Base-by-base conservation (phyloP, 345 rosid genomes). In the Populus pruinosa region DNA sequence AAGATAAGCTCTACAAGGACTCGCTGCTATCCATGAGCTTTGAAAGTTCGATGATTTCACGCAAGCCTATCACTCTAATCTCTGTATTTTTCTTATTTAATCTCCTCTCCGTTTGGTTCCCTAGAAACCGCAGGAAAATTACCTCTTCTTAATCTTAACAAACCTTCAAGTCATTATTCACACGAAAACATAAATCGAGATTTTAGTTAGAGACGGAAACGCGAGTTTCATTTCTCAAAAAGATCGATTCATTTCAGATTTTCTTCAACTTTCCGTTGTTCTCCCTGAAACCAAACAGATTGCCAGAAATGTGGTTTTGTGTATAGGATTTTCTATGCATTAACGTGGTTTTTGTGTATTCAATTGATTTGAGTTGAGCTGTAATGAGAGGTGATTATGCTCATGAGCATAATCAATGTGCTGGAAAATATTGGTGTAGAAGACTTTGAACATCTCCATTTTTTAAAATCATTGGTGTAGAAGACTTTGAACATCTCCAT, bases 41-140 rank as follows among this genome's bases (percentile, higher is more conserved):
- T 53, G 59, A 21, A 53, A 53, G 8, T 18, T 53, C 0, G 8
- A 53, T 18, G 59, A 21, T 53, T 53, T 21, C 59, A 20, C 1
- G 20, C 20, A 53, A 5, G 5, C 35, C 35, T 33, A 33, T 33
- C 35, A 33, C 4, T 33, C 35, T 3, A 33, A 33, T 33, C 35
- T 39, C 38, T 41, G 69, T 17, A 56, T 33, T 33, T 39, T 17
- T 62, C 31, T 9, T 55, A 17, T 38, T 61, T 14, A 2, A 11
- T 25, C 38, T 55, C 21, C 23, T 18, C n/a, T 71, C 75, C 17
- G 49, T 73, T 70, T 33, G 75, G 6, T 74, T 74, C 59, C 17
- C 47, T 12, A 21, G 65, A 31, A 72, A 72, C 21, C 16, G 41
- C 17, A 73, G 25, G 6, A 27, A 17, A 72, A 5, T 38, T 36